Evolutionary conservation across 2,329 filamentous ascomycete species (phyloP).

Genomic region (Pseudogymnoascus sp.): DNA sequence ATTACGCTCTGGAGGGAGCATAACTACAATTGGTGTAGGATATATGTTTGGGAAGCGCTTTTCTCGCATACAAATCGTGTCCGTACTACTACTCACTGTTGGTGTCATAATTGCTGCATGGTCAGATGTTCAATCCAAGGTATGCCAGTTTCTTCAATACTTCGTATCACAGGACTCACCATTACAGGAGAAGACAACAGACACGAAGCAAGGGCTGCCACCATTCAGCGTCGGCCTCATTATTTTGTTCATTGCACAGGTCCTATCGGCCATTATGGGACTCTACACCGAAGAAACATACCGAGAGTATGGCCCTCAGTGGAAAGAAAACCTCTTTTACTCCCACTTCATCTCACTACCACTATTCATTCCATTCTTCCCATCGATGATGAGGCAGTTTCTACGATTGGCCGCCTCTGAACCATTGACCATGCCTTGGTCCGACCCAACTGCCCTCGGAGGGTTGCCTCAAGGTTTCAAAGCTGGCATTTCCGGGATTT

Average conservation of each 20-base stretch:
- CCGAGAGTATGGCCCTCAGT: slow-evolving; percentile 75
- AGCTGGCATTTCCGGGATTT: slow-evolving; percentile 31
- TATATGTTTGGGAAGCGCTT: slow-evolving; percentile 81
- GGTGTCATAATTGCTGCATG: slow-evolving; percentile 85
- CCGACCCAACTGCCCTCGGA: slow-evolving; percentile 14
- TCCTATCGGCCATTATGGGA: slow-evolving; percentile 89
- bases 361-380: slow-evolving; percentile 66
- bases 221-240: slow-evolving; percentile 64
- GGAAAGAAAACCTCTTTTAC: slow-evolving; percentile 96
- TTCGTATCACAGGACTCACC: not conserved
- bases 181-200: not conserved
- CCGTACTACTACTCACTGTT: slow-evolving; percentile 74
- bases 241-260: slow-evolving; percentile 80
- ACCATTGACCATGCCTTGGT: slow-evolving; percentile 44
- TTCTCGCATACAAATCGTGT: slow-evolving; percentile 68
- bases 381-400: slow-evolving; percentile 58
- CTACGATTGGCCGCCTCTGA: slow-evolving; percentile 54
- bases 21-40: slow-evolving; percentile 90
- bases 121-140: slow-evolving; percentile 82
- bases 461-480: slow-evolving; percentile 34
- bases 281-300: slow-evolving; percentile 92
- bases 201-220: slow-evolving; percentile 29
- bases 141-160: slow-evolving; percentile 31
- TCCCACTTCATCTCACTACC: slow-evolving; percentile 71
- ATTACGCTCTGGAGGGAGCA: slow-evolving; percentile 86